Percentiles rank a stretch among this genome's conserved stretches.
Evolutionary conservation across 129 eudicot species (phyloP).

Genomic region (Flaveria ramosissima): DNA sequence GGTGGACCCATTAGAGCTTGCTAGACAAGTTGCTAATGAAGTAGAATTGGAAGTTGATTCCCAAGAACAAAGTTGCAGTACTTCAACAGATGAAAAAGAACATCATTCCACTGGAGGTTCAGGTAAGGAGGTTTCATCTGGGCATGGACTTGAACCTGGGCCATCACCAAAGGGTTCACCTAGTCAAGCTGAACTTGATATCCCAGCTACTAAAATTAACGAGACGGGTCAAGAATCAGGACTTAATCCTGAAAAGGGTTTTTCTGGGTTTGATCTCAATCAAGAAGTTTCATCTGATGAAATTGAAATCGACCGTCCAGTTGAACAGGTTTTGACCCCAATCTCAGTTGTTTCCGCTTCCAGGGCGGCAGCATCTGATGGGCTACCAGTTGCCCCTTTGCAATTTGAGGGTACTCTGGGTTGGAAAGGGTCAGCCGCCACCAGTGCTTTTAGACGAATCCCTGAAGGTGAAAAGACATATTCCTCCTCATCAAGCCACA

Average conservation of each 20-base stretch:
- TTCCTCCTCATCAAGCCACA: conserved; percentile 47
- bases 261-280: conserved; percentile 70
- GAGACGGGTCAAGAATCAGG: conserved; percentile 54
- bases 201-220: conserved; percentile 43
- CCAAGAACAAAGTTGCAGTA: conserved; percentile 65
- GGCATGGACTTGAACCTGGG: conserved; percentile 21
- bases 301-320: conserved; percentile 30
- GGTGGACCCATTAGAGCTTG: conserved; percentile 81
- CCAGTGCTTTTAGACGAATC: conserved; percentile 78
- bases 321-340: conserved; percentile 38
- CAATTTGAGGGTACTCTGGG: conserved; percentile 79
- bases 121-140: conserved; percentile 35
- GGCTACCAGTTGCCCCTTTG: conserved; percentile 56
- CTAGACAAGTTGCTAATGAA: conserved; percentile 80
- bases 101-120: conserved; percentile 28
- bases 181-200: conserved; percentile 39
- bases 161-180: conserved; percentile 35
- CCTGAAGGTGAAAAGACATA: conserved; percentile 46
- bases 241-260: conserved; percentile 38
- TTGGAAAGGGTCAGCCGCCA: conserved; percentile 90
- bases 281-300: conserved; percentile 56
- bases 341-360: conserved; percentile 82
- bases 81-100: conserved; percentile 43
- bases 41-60: conserved; percentile 74
- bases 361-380: conserved; percentile 63